These are phyloP conservation scores for Leersia perrieri DNA, from an alignment of 176 grass and related monocot species.

Conservation along the genomic window DNA sequence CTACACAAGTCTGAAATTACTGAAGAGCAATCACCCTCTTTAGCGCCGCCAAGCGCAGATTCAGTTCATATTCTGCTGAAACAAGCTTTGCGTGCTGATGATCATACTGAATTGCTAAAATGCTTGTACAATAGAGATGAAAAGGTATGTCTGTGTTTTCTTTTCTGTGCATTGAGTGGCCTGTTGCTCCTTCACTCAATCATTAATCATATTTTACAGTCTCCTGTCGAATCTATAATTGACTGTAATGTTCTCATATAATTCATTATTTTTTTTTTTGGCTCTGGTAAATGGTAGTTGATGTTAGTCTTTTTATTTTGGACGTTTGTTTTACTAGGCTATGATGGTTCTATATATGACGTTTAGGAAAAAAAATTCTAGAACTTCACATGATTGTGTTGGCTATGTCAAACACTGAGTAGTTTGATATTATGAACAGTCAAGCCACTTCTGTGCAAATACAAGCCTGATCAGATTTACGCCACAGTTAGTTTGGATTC, in stretches of 20 bases:
- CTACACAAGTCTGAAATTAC: conserved; percentile 28
- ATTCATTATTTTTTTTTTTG: conserved; percentile 1
- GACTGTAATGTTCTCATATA: not conserved
- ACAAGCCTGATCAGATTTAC: not conserved
- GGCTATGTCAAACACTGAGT: not conserved
- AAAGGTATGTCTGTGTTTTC: conserved; percentile 48
- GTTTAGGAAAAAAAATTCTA: not conserved
- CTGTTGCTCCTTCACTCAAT: not conserved
- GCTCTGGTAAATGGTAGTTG: not conserved
- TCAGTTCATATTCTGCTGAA: conserved; percentile 91
- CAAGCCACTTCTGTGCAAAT: not conserved
- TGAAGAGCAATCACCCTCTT: conserved; percentile 39
- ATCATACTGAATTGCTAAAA: conserved; percentile 62
- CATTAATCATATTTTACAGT: not conserved
- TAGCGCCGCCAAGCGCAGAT: conserved; percentile 77
- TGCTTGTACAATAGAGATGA: conserved; percentile 80
- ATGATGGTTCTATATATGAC: not conserved
- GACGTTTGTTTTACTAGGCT: not conserved
- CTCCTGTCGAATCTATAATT: not conserved
- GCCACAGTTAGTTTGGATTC: not conserved
- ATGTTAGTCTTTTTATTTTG: not conserved
- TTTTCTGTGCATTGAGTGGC: conserved; percentile 17
- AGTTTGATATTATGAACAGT: not conserved
- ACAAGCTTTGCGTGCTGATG: conserved; percentile 90
- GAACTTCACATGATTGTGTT: not conserved